Base-by-base conservation (phyloP, 768 basidiomycete species). In the Rhodotorula graminis region DNA sequence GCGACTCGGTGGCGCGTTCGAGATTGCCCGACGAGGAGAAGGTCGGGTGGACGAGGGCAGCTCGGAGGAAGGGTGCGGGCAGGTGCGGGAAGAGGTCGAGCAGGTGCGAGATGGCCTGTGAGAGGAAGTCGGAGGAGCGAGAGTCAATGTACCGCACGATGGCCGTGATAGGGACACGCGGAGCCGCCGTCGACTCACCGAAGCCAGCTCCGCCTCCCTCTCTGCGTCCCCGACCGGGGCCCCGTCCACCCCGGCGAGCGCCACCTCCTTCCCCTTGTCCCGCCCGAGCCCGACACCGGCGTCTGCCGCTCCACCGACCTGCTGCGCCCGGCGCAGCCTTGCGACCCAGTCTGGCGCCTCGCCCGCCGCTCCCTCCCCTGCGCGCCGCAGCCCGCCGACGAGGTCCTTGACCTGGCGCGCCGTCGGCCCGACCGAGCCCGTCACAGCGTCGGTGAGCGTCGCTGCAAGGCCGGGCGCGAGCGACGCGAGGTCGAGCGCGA, bases 41-140 rank as follows among this genome's bases (percentile, higher is more conserved):
- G 16, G 31, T 1, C 0, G 74, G 61, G 47, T 75, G 67, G 19
- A 27, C 1, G 55, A 75, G 70, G 6, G 56, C 62, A 23, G 42
- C 15, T n/a, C 67, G 64, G 62, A 92, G 82, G 76, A 92, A 90
- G 5, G 78, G 77, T 0, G 85, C 82, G 0, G 85, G 80, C 40
- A 86, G 82, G 56, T 90, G 85, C 0, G 91, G 89, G 49, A 93
- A 82, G 72, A 93, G 87, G 73, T 91, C 91, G 21, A 90, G 84
- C 19, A 93, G 87, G 76, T 91, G 88, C 0, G 85, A 83, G 40
- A 90, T 60, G 46, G 73, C 66, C 58, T 72, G 64, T 5, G 27
- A 18, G 53, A 44, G 44, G 27, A 15, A 42, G n/a, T n/a, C n/a
- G n/a, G n/a, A n/a, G n/a, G n/a, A 33, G 27, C 2, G 9, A 19